A percentile compares a stretch with the other conserved stretches of the same genome.
These are phyloP conservation scores for Capsicum chinense DNA, from an alignment of 257 asterid species.

Conservation along the genomic window DNA sequence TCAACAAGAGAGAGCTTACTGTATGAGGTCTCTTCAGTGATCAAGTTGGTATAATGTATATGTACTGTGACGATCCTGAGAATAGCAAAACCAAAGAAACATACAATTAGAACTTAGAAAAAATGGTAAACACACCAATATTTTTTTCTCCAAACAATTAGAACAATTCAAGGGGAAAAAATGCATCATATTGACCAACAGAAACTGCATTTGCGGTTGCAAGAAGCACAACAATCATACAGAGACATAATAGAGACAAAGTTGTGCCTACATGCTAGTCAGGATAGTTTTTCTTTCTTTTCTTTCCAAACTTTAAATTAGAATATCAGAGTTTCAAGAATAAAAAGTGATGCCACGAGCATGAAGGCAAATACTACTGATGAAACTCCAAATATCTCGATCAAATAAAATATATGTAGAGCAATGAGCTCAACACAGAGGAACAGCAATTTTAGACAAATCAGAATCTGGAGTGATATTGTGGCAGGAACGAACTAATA, in stretches of 20 bases:
- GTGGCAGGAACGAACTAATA: not conserved
- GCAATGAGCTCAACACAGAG: slow-evolving; percentile 25
- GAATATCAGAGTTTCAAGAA: not conserved
- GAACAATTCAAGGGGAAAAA: not conserved
- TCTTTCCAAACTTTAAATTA: not conserved
- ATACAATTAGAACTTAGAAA: slow-evolving; percentile 26
- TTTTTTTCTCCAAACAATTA: not conserved
- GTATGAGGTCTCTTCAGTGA: slow-evolving; percentile 82
- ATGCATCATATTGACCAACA: slow-evolving; percentile 12
- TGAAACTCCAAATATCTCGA: slow-evolving; percentile 2
- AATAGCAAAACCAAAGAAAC: slow-evolving; percentile 35
- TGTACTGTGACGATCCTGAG: slow-evolving; percentile 85
- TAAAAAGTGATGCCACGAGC: not conserved
- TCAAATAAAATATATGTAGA: slow-evolving; percentile 1
- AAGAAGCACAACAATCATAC: slow-evolving; percentile 18
- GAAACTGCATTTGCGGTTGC: slow-evolving; percentile 3
- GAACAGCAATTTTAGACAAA: slow-evolving; percentile 11
- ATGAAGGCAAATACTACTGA: slow-evolving; percentile 12
- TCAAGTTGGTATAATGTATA: slow-evolving; percentile 76
- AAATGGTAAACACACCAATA: not conserved
- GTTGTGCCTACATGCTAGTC: slow-evolving; percentile 16
- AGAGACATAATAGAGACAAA: slow-evolving; percentile 7
- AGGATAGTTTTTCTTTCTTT: slow-evolving; percentile 16
- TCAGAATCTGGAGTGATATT: slow-evolving; percentile 1
- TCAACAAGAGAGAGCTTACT: slow-evolving; percentile 95